A percentile compares a stretch with the other conserved stretches of the same genome.
Conservation (phyloP, 768 basidiomycete species). For the Phlebiopsis gigantea region DNA sequence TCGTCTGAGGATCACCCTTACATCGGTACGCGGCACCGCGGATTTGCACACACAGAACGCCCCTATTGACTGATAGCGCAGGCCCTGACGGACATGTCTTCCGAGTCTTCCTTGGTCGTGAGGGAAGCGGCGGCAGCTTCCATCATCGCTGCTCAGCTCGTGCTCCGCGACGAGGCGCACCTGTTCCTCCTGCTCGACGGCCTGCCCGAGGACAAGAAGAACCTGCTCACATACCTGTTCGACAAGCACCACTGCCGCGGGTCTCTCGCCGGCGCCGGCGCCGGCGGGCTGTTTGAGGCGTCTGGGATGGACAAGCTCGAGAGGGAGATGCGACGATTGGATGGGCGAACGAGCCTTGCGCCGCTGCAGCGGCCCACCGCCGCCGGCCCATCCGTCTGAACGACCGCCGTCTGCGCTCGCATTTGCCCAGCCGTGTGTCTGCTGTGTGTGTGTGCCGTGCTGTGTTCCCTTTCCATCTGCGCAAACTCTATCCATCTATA, state of each 20-base stretch:
- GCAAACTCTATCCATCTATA: neutral
- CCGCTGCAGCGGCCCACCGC: slow-evolving; percentile 41
- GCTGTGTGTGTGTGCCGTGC: neutral
- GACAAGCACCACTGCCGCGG: slow-evolving; percentile 81
- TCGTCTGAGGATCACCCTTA: slow-evolving; percentile 64
- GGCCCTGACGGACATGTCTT: slow-evolving; percentile 61
- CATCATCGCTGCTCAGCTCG: slow-evolving; percentile 80
- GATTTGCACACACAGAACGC: neutral
- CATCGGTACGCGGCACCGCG: slow-evolving; percentile 42
- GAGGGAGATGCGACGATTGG: slow-evolving; percentile 76
- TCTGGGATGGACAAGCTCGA: slow-evolving; percentile 64
- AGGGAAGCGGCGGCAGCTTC: slow-evolving; percentile 79
- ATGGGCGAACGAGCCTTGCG: slow-evolving; percentile 65
- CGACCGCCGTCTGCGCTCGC: neutral
- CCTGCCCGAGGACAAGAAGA: slow-evolving; percentile 87
- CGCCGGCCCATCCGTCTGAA: slow-evolving; percentile 10
- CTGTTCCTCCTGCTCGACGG: slow-evolving; percentile 77
- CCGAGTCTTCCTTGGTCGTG: slow-evolving; percentile 57
- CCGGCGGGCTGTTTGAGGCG: slow-evolving; percentile 22
- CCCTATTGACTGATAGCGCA: slow-evolving; percentile 22
- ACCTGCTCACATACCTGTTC: slow-evolving; percentile 82
- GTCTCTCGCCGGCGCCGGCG: slow-evolving; percentile 4
- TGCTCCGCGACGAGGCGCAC: slow-evolving; percentile 78
- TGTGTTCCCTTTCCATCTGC: neutral
- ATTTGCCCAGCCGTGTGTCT: neutral